phyloP scores from a whole-genome alignment of 805 yeast genomes.

The Kuraishia piskuri region DNA sequence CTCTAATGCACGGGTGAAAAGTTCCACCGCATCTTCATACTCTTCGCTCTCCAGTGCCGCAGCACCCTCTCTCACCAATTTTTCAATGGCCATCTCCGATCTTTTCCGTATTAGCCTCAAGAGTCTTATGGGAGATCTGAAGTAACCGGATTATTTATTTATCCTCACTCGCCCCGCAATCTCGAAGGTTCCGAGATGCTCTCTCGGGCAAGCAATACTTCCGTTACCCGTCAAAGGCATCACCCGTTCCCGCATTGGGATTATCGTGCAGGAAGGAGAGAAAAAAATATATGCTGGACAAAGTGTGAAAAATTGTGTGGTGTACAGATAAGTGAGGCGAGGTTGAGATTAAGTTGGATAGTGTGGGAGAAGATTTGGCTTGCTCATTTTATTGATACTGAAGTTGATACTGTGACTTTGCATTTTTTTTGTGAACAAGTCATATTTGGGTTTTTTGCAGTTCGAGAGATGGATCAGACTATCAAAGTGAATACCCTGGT shows the following conservation, averaged over 20 bases:
- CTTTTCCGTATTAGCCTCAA: no score
- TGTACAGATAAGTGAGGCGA: not conserved
- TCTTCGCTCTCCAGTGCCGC: constrained; percentile 35
- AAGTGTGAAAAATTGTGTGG: not conserved
- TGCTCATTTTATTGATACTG: no score
- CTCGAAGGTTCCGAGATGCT: not conserved
- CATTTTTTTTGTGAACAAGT: no score
- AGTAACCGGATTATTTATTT: no score
- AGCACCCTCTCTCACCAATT: constrained; percentile 27
- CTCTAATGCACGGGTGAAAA: constrained; percentile 29
- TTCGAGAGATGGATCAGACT: not conserved
- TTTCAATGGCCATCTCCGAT: constrained; percentile 22
- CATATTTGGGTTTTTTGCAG: not conserved
- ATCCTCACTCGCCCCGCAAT: not conserved
- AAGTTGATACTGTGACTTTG: no score
- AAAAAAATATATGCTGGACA: not conserved
- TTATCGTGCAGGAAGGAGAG: not conserved
- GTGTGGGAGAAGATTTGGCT: no score
- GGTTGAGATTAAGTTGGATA: not conserved
- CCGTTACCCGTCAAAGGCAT: not conserved
- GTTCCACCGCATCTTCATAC: constrained; percentile 33
- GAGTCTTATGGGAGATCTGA: no score
- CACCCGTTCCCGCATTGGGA: not conserved
- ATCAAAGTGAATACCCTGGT: constrained; percentile 49
- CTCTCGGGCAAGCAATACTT: not conserved